These are phyloP conservation scores for Phlyctochytrium bullatum DNA, from an alignment of 192 early-diverging fungal species.

Conservation along the genomic window DNA sequence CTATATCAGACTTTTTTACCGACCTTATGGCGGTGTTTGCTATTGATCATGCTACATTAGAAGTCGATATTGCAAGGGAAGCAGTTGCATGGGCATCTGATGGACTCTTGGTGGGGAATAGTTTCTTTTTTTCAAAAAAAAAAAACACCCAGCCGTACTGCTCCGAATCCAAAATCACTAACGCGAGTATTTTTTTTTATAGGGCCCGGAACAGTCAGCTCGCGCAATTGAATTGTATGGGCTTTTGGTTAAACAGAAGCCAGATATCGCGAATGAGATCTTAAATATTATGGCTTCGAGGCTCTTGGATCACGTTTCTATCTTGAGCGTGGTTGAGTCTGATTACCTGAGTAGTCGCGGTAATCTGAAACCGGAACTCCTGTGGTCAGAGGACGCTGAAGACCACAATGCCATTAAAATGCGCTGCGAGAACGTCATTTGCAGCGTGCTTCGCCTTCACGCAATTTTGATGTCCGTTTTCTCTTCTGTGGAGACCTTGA, in stretches of 20 bases:
- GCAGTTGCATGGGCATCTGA: constrained; percentile 37
- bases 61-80: constrained; percentile 30
- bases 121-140: neutral
- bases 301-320: constrained; percentile 34
- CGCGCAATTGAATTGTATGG: constrained; percentile 31
- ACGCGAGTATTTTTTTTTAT: neutral
- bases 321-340: constrained; percentile 8
- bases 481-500: constrained; percentile 11
- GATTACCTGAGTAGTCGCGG: constrained; percentile 1
- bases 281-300: constrained; percentile 27
- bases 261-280: constrained; percentile 15
- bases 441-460: constrained; percentile 23
- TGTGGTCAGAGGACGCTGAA: constrained; percentile 19
- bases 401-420: neutral
- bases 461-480: constrained; percentile 22
- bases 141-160: constrained; percentile 2
- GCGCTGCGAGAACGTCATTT: constrained; percentile 17
- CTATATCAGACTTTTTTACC: constrained; percentile 29
- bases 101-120: constrained; percentile 34
- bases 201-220: constrained; percentile 26
- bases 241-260: constrained; percentile 24
- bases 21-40: constrained; percentile 38
- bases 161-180: too few relatives aligned
- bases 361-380: neutral
- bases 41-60: constrained; percentile 23